Evolutionary conservation across 306 rosid species (phyloP), one percentile per base, ranked within the genome.

Genomic region (Morella rubra): DNA sequence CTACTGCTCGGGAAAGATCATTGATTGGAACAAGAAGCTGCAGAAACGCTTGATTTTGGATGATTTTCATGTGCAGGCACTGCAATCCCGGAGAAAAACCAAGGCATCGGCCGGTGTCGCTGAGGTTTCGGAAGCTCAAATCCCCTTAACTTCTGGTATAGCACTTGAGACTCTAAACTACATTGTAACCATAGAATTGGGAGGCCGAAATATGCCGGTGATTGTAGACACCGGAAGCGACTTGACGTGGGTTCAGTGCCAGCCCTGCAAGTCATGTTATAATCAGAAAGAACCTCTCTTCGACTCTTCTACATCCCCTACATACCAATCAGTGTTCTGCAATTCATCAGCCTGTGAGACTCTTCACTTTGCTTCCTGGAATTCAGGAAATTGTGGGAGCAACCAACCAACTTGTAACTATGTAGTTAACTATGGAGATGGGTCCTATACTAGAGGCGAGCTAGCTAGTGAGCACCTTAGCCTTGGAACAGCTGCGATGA

Each of bases 181-280:
- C 88, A 79, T 94, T 54, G 98, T 90, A 69, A 92, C 86, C 11
- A 75, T 92, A 71, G 88, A 77, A 73, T 42, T 92, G 15, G 91
- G 95, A 8, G 76, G 76, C 42, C 85, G 76, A 73, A 89, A 92
- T 56, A 77, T 85, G 86, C 89, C 94, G 1, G 86, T 94, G 73
- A 86, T 90, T 52, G 93, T 94, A 49, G 97, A 94, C 86, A 92
- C 97, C 3, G 98, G 97, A 81, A 94, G 98, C 64, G 97, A 92
- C 66, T 77, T 94, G 53, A 90, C 95, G 41, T 92, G 96, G 96
- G 86, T 91, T 72, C 96, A 94, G 76, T 94, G 97, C 83, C 80
- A 77, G 41, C 98, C 98, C 12, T 92, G 98, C 87, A 78, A 76
- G 73, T 60, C 82, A 42, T 94, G 98, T 73, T 94, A 92, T 52